A percentile compares a stretch with the other conserved stretches of the same genome.
These are phyloP conservation scores for Poa pratensis DNA, from an alignment of 176 grass and related monocot genomes.

Conservation along the genomic window DNA sequence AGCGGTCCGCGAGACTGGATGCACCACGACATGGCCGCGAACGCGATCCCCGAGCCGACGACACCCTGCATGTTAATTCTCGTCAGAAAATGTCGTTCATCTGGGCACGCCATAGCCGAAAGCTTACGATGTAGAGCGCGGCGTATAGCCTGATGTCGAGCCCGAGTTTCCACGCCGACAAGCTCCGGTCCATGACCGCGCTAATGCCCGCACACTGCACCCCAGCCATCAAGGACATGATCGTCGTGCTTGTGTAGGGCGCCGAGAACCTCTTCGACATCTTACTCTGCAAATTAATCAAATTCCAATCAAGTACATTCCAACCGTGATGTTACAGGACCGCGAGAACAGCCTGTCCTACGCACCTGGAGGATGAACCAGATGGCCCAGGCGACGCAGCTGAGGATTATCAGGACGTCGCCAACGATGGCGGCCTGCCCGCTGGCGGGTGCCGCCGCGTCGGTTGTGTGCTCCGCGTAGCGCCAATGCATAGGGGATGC, in stretches of 20 bases:
- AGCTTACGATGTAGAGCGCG: conserved; percentile 72
- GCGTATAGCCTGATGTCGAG: conserved; percentile 78
- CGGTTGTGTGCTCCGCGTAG: conserved; percentile 60
- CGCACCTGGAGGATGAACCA: conserved; percentile 88
- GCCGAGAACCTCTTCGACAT: conserved; percentile 74
- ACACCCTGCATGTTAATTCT: conserved; percentile 52
- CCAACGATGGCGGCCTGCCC: conserved; percentile 39
- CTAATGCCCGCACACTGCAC: conserved; percentile 66
- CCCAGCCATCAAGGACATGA: conserved; percentile 78
- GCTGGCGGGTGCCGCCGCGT: not conserved
- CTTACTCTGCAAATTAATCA: conserved; percentile 50
- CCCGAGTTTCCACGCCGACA: conserved; percentile 67
- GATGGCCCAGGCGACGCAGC: conserved; percentile 73
- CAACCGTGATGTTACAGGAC: not conserved
- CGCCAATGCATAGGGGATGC: conserved; percentile 64
- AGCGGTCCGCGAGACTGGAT: conserved; percentile 74
- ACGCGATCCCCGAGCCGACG: conserved; percentile 66
- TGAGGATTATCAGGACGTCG: conserved; percentile 67
- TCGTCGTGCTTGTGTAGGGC: conserved; percentile 81
- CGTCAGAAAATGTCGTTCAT: not conserved
- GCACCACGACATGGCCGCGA: conserved; percentile 86
- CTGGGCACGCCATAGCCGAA: not conserved
- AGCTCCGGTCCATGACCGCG: conserved; percentile 51
- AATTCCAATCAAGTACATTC: not conserved
- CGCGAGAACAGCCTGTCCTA: not conserved